Evolutionary conservation across 176 grass and related monocot genomes (phyloP).

Genomic region (Rhynchospora breviuscula): DNA sequence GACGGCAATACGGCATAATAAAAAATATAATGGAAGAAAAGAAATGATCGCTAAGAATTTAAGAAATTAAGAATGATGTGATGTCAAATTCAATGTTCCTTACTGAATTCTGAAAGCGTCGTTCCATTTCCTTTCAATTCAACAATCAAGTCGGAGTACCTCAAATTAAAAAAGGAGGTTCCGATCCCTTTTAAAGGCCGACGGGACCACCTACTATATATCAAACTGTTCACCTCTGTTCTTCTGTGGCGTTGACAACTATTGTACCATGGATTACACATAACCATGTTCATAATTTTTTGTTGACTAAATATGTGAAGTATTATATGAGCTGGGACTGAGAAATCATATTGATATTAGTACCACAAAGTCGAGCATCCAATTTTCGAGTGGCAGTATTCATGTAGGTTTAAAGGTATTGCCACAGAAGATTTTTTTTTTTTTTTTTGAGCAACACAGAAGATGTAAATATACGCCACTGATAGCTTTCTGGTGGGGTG

Average conservation of each 20-base stretch:
- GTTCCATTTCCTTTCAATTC: neutral
- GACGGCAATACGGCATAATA: neutral
- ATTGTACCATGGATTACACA: neutral
- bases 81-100: neutral
- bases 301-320: neutral
- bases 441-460: too few species aligned
- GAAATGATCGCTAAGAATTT: neutral
- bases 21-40: neutral
- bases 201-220: neutral
- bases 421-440: neutral
- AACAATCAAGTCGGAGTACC: neutral
- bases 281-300: neutral
- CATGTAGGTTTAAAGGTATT: neutral
- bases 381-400: neutral
- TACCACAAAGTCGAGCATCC: neutral
- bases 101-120: neutral
- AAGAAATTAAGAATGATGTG: neutral
- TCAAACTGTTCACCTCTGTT: neutral
- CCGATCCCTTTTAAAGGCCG: neutral
- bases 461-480: neutral
- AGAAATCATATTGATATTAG: too few species aligned
- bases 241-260: neutral
- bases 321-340: neutral
- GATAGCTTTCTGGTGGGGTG: neutral
- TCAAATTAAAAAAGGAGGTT: neutral